Evolutionary conservation across 768 basidiomycete species (phyloP), one percentile per base, ranked within the genome.

Genomic region (Zangia roseola): DNA sequence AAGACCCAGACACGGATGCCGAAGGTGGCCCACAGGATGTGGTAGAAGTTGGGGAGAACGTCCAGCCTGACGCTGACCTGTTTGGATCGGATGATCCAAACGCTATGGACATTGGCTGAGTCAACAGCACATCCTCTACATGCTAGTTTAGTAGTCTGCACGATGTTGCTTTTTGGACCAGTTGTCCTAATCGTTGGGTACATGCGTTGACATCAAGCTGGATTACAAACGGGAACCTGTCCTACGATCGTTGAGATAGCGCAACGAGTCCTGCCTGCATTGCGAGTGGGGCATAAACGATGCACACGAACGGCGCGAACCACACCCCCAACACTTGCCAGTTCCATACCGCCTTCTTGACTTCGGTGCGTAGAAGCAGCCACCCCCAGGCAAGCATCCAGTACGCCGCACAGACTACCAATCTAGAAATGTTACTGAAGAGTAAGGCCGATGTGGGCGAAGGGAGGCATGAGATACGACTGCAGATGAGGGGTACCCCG

Each of bases 251-350:
- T 20, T 8, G 41, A 35, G 52, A 54, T 34, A 81, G 60, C 56
- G 77, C 76, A 35, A 83, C 79, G 41, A 88, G 69, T 33, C 76
- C 81, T 14, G 82, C 84, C 66, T 92, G 90, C 54, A 90, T 65
- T 40, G 86, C 74, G 21, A 92, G 71, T 8, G 91, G 90, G 10
- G 76, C 71, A 56, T 90, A 92, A 16, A 92, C 79, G n/a, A 87
- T 69, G 62, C 88, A 91, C 31, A 88, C 71, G 54, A 92, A 85
- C 2, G 91, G 91, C 19, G 84, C 80, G 59, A 90, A 87, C 91
- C 91, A 94, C 23, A 84, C 83, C 1, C 83, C 81, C 10, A 92
- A 65, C 21, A 91, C 71, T 50, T 91, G 76, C 90, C 90, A 93
- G 52, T 91, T 75, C 82, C 82, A 83, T 10, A 91, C 55, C 14